Conservation (phyloP, 2,329 filamentous ascomycete genomes). For the Calonectria honghensis region DNA sequence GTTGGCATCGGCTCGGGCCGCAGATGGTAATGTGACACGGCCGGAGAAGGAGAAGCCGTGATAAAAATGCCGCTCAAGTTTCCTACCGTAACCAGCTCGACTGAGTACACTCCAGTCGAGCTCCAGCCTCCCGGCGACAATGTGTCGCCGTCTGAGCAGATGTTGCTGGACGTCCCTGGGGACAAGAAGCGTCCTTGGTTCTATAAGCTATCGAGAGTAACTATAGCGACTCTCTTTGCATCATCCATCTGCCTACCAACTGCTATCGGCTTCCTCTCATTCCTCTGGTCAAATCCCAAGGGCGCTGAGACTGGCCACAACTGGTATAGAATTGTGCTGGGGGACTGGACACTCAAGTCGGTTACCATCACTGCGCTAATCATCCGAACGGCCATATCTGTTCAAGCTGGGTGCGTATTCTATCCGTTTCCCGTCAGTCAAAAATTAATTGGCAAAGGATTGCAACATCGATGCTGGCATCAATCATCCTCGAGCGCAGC, state of each 20-base stretch:
- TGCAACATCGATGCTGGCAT: conserved; percentile 28
- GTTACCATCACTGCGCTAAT: conserved; percentile 25
- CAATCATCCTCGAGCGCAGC: conserved; percentile 29
- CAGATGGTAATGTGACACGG: background rate
- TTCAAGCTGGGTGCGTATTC: conserved; percentile 18
- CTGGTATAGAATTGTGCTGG: conserved; percentile 21
- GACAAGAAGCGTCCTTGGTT: background rate
- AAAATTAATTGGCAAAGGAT: conserved; percentile 7
- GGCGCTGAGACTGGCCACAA: background rate
- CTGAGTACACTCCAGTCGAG: background rate
- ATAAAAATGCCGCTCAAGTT: conserved; percentile 8
- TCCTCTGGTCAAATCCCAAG: conserved; percentile 26
- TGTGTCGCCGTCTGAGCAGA: background rate
- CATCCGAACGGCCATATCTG: conserved; percentile 12
- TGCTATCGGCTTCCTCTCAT: conserved; percentile 15
- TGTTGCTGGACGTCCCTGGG: background rate
- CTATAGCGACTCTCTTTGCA: background rate
- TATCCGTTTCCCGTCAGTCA: too few species aligned
- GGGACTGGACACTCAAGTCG: conserved; percentile 13
- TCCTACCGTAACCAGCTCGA: background rate
- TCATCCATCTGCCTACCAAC: conserved; percentile 1
- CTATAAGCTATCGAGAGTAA: conserved; percentile 14
- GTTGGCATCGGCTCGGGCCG: background rate
- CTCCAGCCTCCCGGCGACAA: background rate
- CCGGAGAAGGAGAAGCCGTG: background rate